Conservation (phyloP, 306 rosid genomes). For the Hippophae tibetana region DNA sequence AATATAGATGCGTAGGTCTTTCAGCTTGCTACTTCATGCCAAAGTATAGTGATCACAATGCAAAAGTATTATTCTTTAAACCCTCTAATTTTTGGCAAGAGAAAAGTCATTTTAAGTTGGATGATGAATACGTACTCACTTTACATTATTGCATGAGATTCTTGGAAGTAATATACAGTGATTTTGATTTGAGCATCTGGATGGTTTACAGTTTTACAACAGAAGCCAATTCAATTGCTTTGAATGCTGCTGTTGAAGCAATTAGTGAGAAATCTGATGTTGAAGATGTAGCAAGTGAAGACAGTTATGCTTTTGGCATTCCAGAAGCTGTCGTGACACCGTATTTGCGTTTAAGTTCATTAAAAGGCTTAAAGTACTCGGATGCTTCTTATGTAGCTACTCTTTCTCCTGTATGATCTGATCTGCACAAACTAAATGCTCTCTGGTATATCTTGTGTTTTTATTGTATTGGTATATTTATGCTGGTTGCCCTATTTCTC, state of each 20-base stretch:
- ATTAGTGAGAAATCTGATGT: conserved; percentile 34
- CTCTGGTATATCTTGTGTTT: too few species aligned
- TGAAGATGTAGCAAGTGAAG: conserved; percentile 22
- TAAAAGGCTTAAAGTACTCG: conserved; percentile 36
- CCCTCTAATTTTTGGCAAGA: too few species aligned
- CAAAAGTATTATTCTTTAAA: too few species aligned
- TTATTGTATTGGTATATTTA: too few species aligned
- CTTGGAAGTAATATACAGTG: not conserved
- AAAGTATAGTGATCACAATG: too few species aligned
- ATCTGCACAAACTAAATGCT: too few species aligned
- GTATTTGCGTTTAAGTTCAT: conserved; percentile 21
- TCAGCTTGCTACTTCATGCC: too few species aligned
- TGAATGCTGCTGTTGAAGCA: conserved; percentile 67
- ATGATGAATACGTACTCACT: too few species aligned
- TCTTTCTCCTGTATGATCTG: conserved; percentile 21
- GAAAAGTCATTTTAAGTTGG: too few species aligned
- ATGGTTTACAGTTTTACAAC: conserved; percentile 47
- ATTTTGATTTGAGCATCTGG: conserved; percentile 7
- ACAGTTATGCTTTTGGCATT: conserved; percentile 47
- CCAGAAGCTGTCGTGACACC: conserved; percentile 35
- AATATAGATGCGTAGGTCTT: too few species aligned
- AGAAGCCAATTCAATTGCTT: conserved; percentile 49
- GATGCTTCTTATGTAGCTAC: conserved; percentile 34
- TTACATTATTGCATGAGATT: too few species aligned
- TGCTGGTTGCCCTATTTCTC: not conserved